Evolutionary conservation across 2,329 filamentous ascomycete species (phyloP).

Genomic region (Hirsutella rhossiliensis): DNA sequence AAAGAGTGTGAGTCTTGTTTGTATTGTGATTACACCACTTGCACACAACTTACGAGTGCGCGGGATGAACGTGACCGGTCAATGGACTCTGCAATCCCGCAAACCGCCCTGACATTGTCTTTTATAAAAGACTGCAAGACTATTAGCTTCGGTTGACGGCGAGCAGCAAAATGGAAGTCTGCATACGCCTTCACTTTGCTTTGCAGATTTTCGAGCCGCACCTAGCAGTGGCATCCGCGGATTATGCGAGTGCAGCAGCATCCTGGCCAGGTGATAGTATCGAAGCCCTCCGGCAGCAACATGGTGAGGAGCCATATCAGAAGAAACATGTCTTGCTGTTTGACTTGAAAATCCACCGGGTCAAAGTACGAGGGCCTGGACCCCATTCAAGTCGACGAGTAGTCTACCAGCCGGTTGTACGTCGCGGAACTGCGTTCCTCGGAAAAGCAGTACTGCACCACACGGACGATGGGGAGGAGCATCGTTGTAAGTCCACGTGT

Average conservation of each 20-base stretch:
- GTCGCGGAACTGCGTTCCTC: conserved; percentile 6
- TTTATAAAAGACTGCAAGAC: conserved; percentile 8
- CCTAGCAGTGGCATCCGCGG: conserved; percentile 12
- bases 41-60: conserved; percentile 9
- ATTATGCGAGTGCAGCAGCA: conserved; percentile 13
- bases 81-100: conserved; percentile 13
- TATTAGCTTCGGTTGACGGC: not conserved
- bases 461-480: conserved; percentile 11
- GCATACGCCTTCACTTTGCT: conserved; percentile 2
- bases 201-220: conserved; percentile 4
- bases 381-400: conserved; percentile 10
- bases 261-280: conserved; percentile 15
- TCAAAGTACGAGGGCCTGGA: conserved; percentile 12
- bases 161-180: not conserved
- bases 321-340: conserved; percentile 7
- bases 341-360: conserved; percentile 9
- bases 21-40: not conserved
- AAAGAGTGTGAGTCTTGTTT: not conserved
- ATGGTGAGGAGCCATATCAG: conserved; percentile 13
- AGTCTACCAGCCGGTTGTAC: conserved; percentile 9
- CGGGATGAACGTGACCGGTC: conserved; percentile 8
- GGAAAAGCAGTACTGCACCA: conserved; percentile 14
- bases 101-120: conserved; percentile 13
- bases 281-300: conserved; percentile 12
- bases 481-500: conserved; percentile 10